Percentiles rank a stretch among this genome's conserved stretches.
phyloP scores from a whole-genome alignment of 2,329 filamentous ascomycete genomes.

The Anthostomella pinea region DNA sequence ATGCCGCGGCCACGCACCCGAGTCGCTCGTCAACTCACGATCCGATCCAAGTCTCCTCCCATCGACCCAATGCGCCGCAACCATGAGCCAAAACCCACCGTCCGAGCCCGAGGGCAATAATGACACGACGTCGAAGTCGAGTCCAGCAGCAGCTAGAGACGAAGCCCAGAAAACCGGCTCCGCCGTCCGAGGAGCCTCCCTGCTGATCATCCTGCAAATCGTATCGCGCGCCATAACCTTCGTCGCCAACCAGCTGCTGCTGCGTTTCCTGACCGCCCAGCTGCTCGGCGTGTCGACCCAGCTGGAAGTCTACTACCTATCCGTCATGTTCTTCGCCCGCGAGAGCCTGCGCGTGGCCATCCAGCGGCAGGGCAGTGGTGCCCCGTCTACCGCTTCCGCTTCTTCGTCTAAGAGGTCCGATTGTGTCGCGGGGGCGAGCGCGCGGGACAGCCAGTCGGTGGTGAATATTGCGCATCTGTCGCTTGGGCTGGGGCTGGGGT shows the following conservation, averaged over 20 bases:
- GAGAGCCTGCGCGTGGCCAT: constrained; percentile 90
- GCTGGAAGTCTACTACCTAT: constrained; percentile 88
- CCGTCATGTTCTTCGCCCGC: constrained; percentile 89
- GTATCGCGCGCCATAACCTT: constrained; percentile 87
- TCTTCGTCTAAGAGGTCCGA: constrained; percentile 2
- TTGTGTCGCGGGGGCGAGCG: constrained; percentile 20
- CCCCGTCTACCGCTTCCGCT: constrained; percentile 4
- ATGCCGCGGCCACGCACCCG: no score
- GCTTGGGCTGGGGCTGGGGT: constrained; percentile 62
- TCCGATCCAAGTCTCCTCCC: no score
- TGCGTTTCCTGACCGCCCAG: constrained; percentile 82
- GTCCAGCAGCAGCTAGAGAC: no score
- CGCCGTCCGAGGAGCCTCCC: constrained; percentile 68
- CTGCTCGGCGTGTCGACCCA: constrained; percentile 84
- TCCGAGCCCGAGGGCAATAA: not conserved
- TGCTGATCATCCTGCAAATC: constrained; percentile 85
- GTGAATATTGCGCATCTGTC: constrained; percentile 87
- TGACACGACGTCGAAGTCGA: no score
- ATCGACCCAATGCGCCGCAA: no score
- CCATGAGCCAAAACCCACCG: constrained; percentile 1
- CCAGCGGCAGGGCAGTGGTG: constrained; percentile 61
- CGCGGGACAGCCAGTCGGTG: constrained; percentile 63
- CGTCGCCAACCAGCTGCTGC: constrained; percentile 82
- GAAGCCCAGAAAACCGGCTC: constrained; percentile 20
- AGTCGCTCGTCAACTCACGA: no score